Evolutionary conservation across 129 eudicot species (phyloP).

Genomic region (Heracleum sosnowskyi): DNA sequence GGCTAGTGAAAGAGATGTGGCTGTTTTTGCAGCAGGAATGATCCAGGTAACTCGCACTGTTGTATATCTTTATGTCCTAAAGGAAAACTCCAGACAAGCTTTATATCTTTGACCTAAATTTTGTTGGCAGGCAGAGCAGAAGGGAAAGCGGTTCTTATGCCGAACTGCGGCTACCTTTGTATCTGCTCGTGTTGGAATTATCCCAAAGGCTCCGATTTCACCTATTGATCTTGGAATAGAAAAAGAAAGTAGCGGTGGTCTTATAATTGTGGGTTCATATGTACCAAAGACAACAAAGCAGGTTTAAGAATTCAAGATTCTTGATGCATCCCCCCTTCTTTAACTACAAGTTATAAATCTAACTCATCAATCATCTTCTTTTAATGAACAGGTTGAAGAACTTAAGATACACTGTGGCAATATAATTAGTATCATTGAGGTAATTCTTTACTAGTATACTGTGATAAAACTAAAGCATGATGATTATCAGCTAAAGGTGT

Average conservation of each 20-base stretch:
- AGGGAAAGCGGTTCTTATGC: constrained; percentile 76
- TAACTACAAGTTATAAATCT: constrained; percentile 1
- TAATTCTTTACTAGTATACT: constrained; percentile 21
- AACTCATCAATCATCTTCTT: neutral
- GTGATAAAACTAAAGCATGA: neutral
- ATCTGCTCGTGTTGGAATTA: constrained; percentile 82
- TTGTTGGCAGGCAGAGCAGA: constrained; percentile 75
- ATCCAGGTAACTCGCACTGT: constrained; percentile 46
- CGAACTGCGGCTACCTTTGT: constrained; percentile 99
- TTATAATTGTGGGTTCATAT: constrained; percentile 92
- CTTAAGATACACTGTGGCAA: constrained; percentile 58
- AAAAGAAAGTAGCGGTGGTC: constrained; percentile 77
- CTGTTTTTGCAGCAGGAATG: constrained; percentile 97
- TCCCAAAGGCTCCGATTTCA: constrained; percentile 65
- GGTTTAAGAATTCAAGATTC: constrained; percentile 31
- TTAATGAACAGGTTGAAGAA: constrained; percentile 61
- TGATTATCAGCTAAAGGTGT: neutral
- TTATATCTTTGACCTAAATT: constrained; percentile 8
- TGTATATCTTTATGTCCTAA: neutral
- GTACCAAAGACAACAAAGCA: constrained; percentile 98
- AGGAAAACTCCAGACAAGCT: constrained; percentile 13
- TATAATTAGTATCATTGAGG: constrained; percentile 68
- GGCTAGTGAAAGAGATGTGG: constrained; percentile 95
- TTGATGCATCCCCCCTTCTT: constrained; percentile 2
- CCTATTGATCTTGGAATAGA: constrained; percentile 65